phyloP scores from a whole-genome alignment of 176 grass and related monocot genomes.

The Olyra latifolia region DNA sequence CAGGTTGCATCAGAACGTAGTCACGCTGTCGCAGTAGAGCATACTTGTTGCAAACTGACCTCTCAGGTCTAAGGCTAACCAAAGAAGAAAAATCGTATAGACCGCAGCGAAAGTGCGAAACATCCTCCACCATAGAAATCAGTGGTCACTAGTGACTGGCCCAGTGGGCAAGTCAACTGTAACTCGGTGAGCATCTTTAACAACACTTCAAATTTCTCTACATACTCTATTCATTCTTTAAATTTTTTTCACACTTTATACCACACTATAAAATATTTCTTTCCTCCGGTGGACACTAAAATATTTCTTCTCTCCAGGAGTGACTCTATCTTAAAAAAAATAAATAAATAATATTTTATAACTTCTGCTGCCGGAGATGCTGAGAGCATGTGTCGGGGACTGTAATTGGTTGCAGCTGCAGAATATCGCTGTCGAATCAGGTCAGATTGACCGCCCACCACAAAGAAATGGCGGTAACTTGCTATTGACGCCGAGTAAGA shows the following conservation, averaged over 20 bases:
- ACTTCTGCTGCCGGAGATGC: no score
- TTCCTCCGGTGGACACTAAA: no score
- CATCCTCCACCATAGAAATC: neutral
- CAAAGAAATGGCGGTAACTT: neutral
- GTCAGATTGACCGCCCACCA: constrained; percentile 6
- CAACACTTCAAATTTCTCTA: no score
- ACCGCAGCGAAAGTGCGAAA: neutral
- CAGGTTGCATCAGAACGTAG: constrained; percentile 20
- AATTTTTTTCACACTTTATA: no score
- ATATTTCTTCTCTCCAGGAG: no score
- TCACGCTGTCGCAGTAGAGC: constrained; percentile 1
- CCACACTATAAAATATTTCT: no score
- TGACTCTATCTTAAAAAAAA: no score
- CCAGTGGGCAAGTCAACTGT: neutral
- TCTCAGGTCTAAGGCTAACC: neutral
- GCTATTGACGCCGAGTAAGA: neutral
- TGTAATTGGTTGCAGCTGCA: neutral
- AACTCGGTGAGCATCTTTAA: no score
- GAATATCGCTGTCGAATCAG: neutral
- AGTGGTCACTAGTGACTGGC: neutral
- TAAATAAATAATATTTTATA: no score
- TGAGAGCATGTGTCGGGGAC: neutral
- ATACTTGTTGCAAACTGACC: neutral
- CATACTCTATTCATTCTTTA: no score
- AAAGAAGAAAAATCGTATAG: neutral